These are phyloP conservation scores for Datura wrightii DNA, from an alignment of 257 asterid species.

Conservation along the genomic window DNA sequence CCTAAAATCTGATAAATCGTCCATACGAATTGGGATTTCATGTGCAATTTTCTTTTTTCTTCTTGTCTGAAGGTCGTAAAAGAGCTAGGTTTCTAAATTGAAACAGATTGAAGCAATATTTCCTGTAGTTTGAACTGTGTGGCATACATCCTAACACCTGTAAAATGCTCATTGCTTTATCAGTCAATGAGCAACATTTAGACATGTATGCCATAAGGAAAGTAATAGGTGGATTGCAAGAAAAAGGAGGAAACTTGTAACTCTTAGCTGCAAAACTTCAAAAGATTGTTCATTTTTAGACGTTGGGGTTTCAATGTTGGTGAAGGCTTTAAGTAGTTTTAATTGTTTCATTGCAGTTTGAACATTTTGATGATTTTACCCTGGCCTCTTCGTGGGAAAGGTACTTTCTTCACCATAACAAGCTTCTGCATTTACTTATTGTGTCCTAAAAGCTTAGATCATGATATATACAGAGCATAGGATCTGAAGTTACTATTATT, in stretches of 20 bases:
- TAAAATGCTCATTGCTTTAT: conserved; percentile 1
- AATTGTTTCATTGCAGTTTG: conserved; percentile 59
- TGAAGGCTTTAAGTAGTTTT: not conserved
- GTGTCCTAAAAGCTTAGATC: not conserved
- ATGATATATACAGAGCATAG: conserved; percentile 11
- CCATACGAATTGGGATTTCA: not conserved
- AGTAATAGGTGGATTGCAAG: conserved; percentile 4
- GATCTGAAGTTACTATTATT: conserved; percentile 10
- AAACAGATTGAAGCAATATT: not conserved
- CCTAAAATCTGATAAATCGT: not conserved
- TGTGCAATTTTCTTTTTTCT: not conserved
- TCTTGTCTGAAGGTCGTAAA: not conserved
- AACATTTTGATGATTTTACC: conserved; percentile 89
- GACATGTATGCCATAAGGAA: not conserved
- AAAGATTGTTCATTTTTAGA: not conserved
- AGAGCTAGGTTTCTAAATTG: not conserved
- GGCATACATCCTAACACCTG: not conserved
- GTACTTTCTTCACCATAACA: conserved; percentile 36
- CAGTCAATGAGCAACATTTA: not conserved
- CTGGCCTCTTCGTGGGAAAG: conserved; percentile 95
- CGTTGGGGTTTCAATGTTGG: not conserved
- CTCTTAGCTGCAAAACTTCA: not conserved
- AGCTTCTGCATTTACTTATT: conserved; percentile 11
- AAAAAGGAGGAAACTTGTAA: not conserved
- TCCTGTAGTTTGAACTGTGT: not conserved